These are phyloP conservation scores for Plantago rigida DNA, from an alignment of 305 asterid genomes.

Conservation along the genomic window DNA sequence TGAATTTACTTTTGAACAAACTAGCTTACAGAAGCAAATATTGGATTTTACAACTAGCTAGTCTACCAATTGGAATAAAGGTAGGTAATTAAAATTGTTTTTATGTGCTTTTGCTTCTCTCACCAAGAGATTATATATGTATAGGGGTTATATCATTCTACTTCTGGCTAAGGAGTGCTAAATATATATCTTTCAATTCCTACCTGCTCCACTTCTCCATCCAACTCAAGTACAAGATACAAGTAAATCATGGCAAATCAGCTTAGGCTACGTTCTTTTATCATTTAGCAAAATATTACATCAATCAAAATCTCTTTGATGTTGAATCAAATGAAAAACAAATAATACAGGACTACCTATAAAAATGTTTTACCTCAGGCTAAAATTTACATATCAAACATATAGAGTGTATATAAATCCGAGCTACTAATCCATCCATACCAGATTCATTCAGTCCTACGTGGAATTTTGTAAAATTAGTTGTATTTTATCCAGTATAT, in stretches of 20 bases:
- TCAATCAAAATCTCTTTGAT: too few relatives aligned
- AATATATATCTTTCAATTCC: slow-evolving; percentile 3
- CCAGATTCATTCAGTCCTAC: too few relatives aligned
- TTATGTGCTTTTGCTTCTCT: slow-evolving; percentile 30
- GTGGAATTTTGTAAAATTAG: too few relatives aligned
- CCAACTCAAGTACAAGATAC: neutral
- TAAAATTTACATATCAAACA: too few relatives aligned
- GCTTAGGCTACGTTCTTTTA: neutral
- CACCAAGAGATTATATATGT: slow-evolving; percentile 16
- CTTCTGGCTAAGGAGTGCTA: neutral
- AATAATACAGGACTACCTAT: too few relatives aligned
- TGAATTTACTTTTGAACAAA: slow-evolving; percentile 18
- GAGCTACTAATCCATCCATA: too few relatives aligned
- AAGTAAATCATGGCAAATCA: neutral
- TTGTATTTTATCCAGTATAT: too few relatives aligned
- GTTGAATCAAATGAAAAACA: too few relatives aligned
- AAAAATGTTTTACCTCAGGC: too few relatives aligned
- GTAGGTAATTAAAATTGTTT: slow-evolving; percentile 31
- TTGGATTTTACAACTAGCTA: slow-evolving; percentile 23
- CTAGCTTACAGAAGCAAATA: slow-evolving; percentile 30
- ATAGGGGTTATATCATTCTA: neutral
- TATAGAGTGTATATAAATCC: too few relatives aligned
- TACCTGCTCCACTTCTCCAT: slow-evolving; percentile 33
- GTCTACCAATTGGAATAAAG: slow-evolving; percentile 27
- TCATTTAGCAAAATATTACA: too few relatives aligned